Evolutionary conservation across 129 eudicot species (phyloP).

Genomic region (Calendula officinalis): DNA sequence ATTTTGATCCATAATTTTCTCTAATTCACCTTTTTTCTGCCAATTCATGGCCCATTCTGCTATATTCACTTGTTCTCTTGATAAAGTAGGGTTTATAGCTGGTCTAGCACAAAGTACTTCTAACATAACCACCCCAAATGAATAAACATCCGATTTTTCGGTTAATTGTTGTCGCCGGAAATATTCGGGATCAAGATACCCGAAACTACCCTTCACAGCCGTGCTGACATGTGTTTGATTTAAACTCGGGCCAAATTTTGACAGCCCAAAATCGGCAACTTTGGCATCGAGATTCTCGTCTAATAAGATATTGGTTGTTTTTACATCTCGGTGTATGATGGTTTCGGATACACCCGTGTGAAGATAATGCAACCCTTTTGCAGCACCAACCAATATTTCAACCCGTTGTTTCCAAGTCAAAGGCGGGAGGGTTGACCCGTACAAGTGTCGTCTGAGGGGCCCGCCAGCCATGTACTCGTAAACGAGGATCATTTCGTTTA

Average conservation of each 20-base stretch:
- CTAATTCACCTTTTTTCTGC: conserved; percentile 49
- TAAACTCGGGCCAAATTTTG: conserved; percentile 45
- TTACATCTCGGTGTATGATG: conserved; percentile 55
- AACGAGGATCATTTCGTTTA: conserved; percentile 54
- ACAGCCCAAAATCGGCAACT: conserved; percentile 54
- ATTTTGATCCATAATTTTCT: conserved; percentile 39
- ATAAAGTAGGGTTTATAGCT: conserved; percentile 51
- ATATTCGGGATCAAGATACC: conserved; percentile 54
- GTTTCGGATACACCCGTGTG: conserved; percentile 48
- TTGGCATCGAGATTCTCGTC: conserved; percentile 52
- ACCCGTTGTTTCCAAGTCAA: conserved; percentile 53
- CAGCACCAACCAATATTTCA: conserved; percentile 52
- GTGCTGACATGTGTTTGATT: conserved; percentile 58
- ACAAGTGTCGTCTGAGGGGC: conserved; percentile 47
- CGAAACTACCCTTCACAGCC: conserved; percentile 56
- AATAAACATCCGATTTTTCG: conserved; percentile 49
- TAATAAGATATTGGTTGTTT: conserved; percentile 51
- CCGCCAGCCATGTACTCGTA: conserved; percentile 59
- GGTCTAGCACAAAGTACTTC: conserved; percentile 54
- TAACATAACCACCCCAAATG: conserved; percentile 51
- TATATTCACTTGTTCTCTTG: conserved; percentile 56
- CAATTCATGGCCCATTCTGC: conserved; percentile 59
- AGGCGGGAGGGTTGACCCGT: conserved; percentile 46
- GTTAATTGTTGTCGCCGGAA: conserved; percentile 51
- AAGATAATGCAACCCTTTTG: conserved; percentile 62